These are phyloP conservation scores for Neurospora sp. DNA, from an alignment of 495 filamentous ascomycete genomes.

Conservation along the genomic window DNA sequence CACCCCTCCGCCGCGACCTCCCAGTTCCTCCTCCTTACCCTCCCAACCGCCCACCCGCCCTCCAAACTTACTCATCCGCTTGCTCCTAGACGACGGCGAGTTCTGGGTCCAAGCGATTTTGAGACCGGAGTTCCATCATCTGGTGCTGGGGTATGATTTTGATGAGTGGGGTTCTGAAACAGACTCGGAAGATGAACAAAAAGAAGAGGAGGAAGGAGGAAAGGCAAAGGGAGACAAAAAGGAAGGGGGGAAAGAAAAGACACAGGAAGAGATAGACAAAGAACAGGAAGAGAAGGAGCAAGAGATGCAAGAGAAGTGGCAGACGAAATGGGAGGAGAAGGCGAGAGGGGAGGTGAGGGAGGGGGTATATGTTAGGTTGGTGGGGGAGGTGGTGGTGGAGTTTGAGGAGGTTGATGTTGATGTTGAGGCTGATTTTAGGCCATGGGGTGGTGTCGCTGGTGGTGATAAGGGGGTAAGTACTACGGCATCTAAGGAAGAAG, in stretches of 20 bases:
- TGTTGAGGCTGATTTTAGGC: too few relatives aligned
- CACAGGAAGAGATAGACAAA: accelerated
- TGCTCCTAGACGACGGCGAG: accelerated
- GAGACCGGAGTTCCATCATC: neutral
- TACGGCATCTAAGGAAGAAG: too few relatives aligned
- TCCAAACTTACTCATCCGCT: neutral
- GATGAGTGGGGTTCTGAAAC: neutral
- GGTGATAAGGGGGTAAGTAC: too few relatives aligned
- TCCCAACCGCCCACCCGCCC: neutral
- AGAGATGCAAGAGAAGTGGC: neutral
- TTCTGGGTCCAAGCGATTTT: neutral
- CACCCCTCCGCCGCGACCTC: neutral
- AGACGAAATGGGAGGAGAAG: neutral
- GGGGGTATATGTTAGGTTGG: neutral
- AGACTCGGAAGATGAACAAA: neutral
- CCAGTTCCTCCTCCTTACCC: neutral
- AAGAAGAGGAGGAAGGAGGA: neutral
- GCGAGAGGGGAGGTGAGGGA: neutral
- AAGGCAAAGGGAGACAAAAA: neutral
- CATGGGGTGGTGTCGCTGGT: too few relatives aligned
- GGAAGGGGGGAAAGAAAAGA: neutral
- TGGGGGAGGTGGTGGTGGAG: neutral
- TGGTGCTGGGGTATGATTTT: neutral
- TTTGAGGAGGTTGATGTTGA: neutral
- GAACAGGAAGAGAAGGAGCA: neutral